Evolutionary conservation across 1,139 yeast genomes (phyloP), one percentile per base, ranked within the genome.

Genomic region (Geotrichum reessii): DNA sequence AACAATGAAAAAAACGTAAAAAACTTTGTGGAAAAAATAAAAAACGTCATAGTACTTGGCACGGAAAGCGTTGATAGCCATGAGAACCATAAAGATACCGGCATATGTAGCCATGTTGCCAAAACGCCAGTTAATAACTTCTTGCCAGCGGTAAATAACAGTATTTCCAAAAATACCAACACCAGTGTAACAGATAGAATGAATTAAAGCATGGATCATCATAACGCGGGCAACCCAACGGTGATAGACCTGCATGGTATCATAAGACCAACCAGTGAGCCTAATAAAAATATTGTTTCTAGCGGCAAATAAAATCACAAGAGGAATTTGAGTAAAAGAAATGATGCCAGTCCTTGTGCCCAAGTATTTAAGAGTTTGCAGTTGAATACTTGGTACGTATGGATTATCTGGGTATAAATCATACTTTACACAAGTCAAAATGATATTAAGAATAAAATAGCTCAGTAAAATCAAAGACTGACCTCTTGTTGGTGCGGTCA

Each of bases 291-390:
- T 76, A 66, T 85, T 85, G 67, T 80, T 84, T 62, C 92, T 73
- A 14, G 87, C 85, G 0, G 86, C 87, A 73, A 85, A 78, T 27
- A 82, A 66, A 24, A 83, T 76, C 22, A 83, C 67, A 2, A 84
- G 64, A 0, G 88, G 89, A 65, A 82, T 70, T 62, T 82, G 74
- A 21, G 79, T 77, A 52, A 85, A 79, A 1, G 85, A 79, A 19
- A 86, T 71, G 28, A 86, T 80, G 47, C 90, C 87, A 0, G 86
- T 74, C 60, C 93, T 74, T 52, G 80, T 86, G 0, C 83, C 84
- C 58, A 78, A 69, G 66, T 75, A 82, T 61, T 70, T 74, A 65
- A 62, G 68, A 11, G 68, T 52, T 53, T 74, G 71, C 24, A 68
- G 71, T 2, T 55, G 55, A 19, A 61, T 64, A 22, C 65, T 57